phyloP scores from a whole-genome alignment of 2,329 filamentous ascomycete genomes.

The Rugonectria rugulosa region DNA sequence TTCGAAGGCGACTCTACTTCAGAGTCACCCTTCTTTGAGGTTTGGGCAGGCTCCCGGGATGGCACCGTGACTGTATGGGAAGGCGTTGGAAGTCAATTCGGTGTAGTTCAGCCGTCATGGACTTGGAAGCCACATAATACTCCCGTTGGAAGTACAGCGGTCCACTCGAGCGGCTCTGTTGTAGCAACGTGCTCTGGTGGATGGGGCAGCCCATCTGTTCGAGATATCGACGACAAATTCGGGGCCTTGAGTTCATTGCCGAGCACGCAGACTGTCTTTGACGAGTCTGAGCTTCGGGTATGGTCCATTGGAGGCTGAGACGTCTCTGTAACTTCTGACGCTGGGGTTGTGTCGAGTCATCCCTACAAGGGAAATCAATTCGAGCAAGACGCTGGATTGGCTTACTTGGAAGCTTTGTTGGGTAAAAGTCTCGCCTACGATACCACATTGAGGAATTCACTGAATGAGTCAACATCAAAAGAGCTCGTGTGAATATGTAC shows the following conservation, averaged over 20 bases:
- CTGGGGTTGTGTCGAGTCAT: background rate
- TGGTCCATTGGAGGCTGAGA: constrained; percentile 35
- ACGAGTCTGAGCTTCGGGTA: constrained; percentile 36
- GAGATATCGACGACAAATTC: constrained; percentile 19
- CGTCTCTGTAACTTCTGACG: background rate
- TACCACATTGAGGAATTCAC: background rate
- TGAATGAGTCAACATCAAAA: background rate
- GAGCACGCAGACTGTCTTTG: constrained; percentile 25
- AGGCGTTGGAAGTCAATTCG: constrained; percentile 57
- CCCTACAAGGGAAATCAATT: background rate
- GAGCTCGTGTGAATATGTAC: too few species aligned
- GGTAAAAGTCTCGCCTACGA: background rate
- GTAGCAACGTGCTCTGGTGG: constrained; percentile 64
- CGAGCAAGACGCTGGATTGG: background rate
- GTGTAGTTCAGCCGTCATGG: constrained; percentile 56
- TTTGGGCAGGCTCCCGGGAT: constrained; percentile 66
- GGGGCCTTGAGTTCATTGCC: constrained; percentile 6
- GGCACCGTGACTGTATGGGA: constrained; percentile 68
- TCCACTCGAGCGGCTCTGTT: constrained; percentile 64
- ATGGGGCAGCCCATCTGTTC: constrained; percentile 49
- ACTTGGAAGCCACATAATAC: constrained; percentile 57
- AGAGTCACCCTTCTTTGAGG: constrained; percentile 57
- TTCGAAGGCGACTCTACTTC: constrained; percentile 51
- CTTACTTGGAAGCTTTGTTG: background rate
- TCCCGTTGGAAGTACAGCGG: constrained; percentile 56